These are phyloP conservation scores for Syzygium jambos DNA, from an alignment of 345 rosid genomes.

Conservation along the genomic window DNA sequence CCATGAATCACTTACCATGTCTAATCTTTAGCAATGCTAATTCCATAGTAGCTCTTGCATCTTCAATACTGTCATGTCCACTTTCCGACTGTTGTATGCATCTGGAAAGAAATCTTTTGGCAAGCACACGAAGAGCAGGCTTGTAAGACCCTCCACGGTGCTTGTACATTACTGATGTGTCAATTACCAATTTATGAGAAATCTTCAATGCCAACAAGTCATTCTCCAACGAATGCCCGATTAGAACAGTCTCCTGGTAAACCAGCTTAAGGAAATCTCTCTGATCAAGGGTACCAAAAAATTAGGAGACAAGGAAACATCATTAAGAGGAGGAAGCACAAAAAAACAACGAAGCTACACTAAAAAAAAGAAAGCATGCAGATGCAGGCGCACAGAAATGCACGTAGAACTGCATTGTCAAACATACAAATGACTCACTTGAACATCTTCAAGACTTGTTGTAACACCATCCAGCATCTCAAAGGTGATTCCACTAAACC, in stretches of 20 bases:
- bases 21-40: slow-evolving; percentile 74
- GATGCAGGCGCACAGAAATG: background rate
- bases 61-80: slow-evolving; percentile 92
- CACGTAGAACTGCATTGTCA: background rate
- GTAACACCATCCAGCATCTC: slow-evolving; percentile 75
- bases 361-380: background rate
- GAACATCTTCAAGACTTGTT: slow-evolving; percentile 76
- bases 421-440: slow-evolving; percentile 28
- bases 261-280: slow-evolving; percentile 75
- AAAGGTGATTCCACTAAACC: slow-evolving; percentile 88
- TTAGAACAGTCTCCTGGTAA: slow-evolving; percentile 71
- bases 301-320: background rate
- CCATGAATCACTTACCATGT: slow-evolving; percentile 43
- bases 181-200: slow-evolving; percentile 80
- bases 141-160: slow-evolving; percentile 70
- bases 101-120: slow-evolving; percentile 66
- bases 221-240: slow-evolving; percentile 97
- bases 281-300: slow-evolving; percentile 35
- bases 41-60: slow-evolving; percentile 91
- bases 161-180: slow-evolving; percentile 81
- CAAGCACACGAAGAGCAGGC: slow-evolving; percentile 77
- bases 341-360: background rate
- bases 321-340: background rate
- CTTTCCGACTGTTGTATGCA: slow-evolving; percentile 72
- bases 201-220: slow-evolving; percentile 81